Conservation (phyloP, 169 alveolate genomes). For the Eimeria maxima region DNA sequence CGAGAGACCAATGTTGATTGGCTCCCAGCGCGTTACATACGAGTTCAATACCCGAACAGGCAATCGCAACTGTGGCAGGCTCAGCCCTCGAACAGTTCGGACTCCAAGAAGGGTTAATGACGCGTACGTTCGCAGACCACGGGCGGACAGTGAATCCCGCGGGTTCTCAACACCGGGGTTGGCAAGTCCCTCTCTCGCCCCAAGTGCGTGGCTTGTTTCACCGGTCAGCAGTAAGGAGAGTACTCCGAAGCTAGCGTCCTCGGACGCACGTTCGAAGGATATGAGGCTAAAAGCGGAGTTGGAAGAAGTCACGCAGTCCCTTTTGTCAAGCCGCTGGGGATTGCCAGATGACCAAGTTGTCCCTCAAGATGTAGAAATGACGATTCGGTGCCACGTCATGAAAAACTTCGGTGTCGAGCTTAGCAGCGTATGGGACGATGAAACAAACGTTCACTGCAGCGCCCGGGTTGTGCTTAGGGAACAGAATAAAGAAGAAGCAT, state of each 20-base stretch:
- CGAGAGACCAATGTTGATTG: slow-evolving; percentile 85
- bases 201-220: slow-evolving; percentile 70
- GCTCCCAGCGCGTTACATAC: slow-evolving; percentile 81
- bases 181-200: slow-evolving; percentile 64
- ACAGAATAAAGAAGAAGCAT: slow-evolving; percentile 42
- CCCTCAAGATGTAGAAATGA: slow-evolving; percentile 73
- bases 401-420: slow-evolving; percentile 75
- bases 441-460: slow-evolving; percentile 80
- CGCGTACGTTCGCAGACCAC: slow-evolving; percentile 77
- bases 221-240: slow-evolving; percentile 70
- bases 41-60: slow-evolving; percentile 79
- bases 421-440: slow-evolving; percentile 84
- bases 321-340: slow-evolving; percentile 64
- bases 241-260: slow-evolving; percentile 57
- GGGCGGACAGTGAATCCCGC: slow-evolving; percentile 73
- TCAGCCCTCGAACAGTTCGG: slow-evolving; percentile 82
- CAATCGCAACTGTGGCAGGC: slow-evolving; percentile 51
- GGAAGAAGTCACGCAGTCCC: slow-evolving; percentile 70
- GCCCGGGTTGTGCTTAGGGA: slow-evolving; percentile 79
- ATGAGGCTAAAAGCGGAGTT: slow-evolving; percentile 53
- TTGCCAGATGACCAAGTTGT: slow-evolving; percentile 69
- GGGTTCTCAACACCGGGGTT: slow-evolving; percentile 52
- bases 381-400: slow-evolving; percentile 80
- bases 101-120: slow-evolving; percentile 82
- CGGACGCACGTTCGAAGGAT: slow-evolving; percentile 39